Conservation (phyloP, 306 rosid genomes). For the Quercus parvula region DNA sequence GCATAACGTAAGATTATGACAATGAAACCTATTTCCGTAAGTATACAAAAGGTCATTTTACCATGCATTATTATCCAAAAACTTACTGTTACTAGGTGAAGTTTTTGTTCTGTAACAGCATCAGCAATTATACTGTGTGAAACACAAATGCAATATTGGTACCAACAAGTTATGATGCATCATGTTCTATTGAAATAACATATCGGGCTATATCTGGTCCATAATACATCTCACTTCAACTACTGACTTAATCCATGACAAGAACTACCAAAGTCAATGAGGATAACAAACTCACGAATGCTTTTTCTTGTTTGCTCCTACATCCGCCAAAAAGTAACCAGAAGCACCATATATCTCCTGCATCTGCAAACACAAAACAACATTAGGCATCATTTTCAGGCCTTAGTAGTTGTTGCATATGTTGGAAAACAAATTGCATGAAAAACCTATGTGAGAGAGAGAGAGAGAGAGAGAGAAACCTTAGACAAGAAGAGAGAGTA, state of each 20-base stretch:
- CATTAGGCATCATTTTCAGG: slow-evolving; percentile 21
- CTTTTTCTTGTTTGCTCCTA: slow-evolving; percentile 42
- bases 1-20: neutral
- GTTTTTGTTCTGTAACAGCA: neutral
- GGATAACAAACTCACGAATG: slow-evolving; percentile 45
- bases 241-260: neutral
- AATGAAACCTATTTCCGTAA: neutral
- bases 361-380: slow-evolving; percentile 61
- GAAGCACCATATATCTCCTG: slow-evolving; percentile 87
- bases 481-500: neutral
- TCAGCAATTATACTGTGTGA: neutral
- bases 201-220: neutral
- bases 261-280: neutral
- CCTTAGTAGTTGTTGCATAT: slow-evolving; percentile 2
- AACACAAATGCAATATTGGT: neutral
- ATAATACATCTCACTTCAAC: neutral
- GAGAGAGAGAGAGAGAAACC: neutral
- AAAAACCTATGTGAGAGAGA: neutral
- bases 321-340: slow-evolving; percentile 76
- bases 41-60: neutral
- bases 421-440: neutral
- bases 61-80: neutral
- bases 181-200: neutral
- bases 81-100: neutral
- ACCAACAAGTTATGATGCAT: neutral